Evolutionary conservation across 805 yeast genomes (phyloP), one percentile per base, ranked within the genome.

Genomic region (Priceomyces haplophilus): DNA sequence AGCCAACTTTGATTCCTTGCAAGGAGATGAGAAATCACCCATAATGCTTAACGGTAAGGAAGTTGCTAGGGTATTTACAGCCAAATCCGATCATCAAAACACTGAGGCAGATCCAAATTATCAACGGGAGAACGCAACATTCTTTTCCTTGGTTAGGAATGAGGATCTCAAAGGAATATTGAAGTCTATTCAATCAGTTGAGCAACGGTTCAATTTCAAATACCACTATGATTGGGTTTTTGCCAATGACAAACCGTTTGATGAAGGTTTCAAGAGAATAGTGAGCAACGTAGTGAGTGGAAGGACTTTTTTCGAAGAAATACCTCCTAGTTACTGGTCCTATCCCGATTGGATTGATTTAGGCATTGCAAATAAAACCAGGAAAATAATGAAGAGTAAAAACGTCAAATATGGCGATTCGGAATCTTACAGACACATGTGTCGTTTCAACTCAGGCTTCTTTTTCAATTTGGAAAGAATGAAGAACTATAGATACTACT

Each of bases 351-450:
- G 53, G 53, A 52, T 57, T 8, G 57, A 55, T 44, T 38, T 35
- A 24, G 50, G 49, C 12, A 50, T 49, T 35, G 73, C 76, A 37
- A 51, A 55, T 7, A 43, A 48, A 13, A 48, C 55, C 11, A 48
- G 65, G 50, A 44, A 48, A 4, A 47, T 53, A 23, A 47, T 67
- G 56, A 48, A 50, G 10, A 42, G 54, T 23, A 49, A 49, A 6
- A 47, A 50, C 5, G 54, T 75, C 51, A 66, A 69, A 43, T 75
- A 75, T 40, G 61, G 60, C 8, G 58, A 45, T 21, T 52, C 53
- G 16, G 59, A 52, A 38, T 46, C 51, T 7, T 57, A 56, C 46
- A 42, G 58, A 8, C 58, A 55, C 42, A 56, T 56, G 61, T 56
- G 61, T 45, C 49, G 61, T 4, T 56, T 50, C 42, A 53, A 55